Evolutionary conservation across 1,284 basidiomycete genomes (phyloP).

Genomic region (Macrocybe sp.): DNA sequence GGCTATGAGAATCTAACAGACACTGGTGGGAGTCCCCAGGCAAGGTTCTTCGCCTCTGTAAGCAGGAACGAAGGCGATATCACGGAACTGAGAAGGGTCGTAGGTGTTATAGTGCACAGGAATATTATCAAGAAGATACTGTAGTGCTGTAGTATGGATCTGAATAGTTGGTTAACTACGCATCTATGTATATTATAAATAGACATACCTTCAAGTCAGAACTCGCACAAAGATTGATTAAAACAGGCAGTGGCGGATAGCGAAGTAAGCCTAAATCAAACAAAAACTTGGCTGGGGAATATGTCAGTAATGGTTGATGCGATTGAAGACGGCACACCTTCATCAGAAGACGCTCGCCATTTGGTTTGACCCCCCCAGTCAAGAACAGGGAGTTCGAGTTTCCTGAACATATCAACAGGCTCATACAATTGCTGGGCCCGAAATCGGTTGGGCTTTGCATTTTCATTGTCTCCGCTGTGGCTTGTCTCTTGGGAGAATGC

Average conservation of each 20-base stretch:
- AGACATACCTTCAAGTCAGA: slow-evolving; percentile 33
- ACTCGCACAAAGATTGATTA: slow-evolving; percentile 67
- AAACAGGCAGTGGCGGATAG: slow-evolving; percentile 63
- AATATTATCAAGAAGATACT: slow-evolving; percentile 77
- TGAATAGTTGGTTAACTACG: slow-evolving; percentile 10
- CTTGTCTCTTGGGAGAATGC: slow-evolving; percentile 71
- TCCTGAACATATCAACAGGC: slow-evolving; percentile 70
- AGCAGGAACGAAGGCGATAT: slow-evolving; percentile 81
- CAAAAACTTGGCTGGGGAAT: slow-evolving; percentile 71
- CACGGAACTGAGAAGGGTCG: slow-evolving; percentile 44
- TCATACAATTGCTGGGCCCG: slow-evolving; percentile 81
- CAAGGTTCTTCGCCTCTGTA: slow-evolving; percentile 44
- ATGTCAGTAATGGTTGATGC: not conserved
- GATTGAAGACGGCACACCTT: slow-evolving; percentile 47
- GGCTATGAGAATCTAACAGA: slow-evolving; percentile 21
- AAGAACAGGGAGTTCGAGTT: slow-evolving; percentile 76
- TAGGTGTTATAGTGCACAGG: slow-evolving; percentile 62
- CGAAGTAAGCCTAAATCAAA: slow-evolving; percentile 75
- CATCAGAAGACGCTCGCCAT: slow-evolving; percentile 79
- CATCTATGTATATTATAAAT: not conserved
- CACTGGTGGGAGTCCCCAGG: slow-evolving; percentile 67
- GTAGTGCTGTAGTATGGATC: slow-evolving; percentile 55
- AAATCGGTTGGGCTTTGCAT: slow-evolving; percentile 40
- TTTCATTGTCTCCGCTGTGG: slow-evolving; percentile 17
- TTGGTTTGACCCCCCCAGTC: slow-evolving; percentile 81